Evolutionary conservation across 768 basidiomycete species (phyloP), one percentile per base, ranked within the genome.

Genomic region (Russula abietina): DNA sequence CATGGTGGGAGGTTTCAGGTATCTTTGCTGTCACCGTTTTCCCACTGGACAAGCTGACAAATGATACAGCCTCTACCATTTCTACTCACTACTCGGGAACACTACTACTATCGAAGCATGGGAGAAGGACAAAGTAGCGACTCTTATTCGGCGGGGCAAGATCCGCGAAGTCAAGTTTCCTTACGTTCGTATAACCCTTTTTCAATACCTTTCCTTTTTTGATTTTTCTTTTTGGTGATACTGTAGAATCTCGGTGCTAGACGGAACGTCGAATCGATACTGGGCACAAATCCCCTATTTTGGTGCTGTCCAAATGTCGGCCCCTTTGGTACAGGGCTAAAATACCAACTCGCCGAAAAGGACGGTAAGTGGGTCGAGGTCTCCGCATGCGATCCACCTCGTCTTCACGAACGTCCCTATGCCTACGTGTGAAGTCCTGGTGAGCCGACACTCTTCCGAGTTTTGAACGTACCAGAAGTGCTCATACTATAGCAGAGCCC

Each of bases 91-190:
- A 30, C 68, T 81, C 7, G 81, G 80, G 11, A 99, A 99, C 73
- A 85, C 87, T 2, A 99, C 96, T 0, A 98, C 97, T 0, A 98
- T 99, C 55, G 97, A 99, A 75, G 86, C 89, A 0, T 96, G 92
- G 91, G 97, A 99, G 74, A 98, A 98, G 75, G 94, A 98, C 70
- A 95, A 89, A 74, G 93, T 85, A 1, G 88, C 93, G 5, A 89
- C 84, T 0, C 80, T 99, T 68, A 84, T 91, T 55, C 83, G 89
- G 22, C 78, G 88, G 61, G 96, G 95, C 6, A 91, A 89, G 73
- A 88, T 98, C 61, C 83, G 80, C 55, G 89, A 93, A 75, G 89
- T 95, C 69, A 93, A 89, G 73, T 98, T 94, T 71, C 97, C 96
- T 58, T 98, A 98, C 4, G 61, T 62, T 19, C 73, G 93, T 91